phyloP scores from a whole-genome alignment of 1,284 basidiomycete genomes.

The Cryptococcus sp. region DNA sequence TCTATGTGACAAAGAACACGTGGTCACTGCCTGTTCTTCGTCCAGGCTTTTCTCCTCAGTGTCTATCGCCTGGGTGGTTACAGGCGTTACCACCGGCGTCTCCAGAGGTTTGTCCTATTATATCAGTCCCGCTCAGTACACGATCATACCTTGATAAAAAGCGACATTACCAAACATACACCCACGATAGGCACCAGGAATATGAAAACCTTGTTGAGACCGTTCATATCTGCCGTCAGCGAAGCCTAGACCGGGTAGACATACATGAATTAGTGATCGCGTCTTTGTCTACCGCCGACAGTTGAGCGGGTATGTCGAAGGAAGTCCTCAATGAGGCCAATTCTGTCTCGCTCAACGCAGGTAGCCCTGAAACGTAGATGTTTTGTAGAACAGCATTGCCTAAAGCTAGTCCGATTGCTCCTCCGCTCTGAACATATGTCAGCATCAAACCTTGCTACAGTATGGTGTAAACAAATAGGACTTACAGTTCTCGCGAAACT shows the following conservation, averaged over 20 bases:
- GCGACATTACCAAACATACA: slow-evolving; percentile 14
- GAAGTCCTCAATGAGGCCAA: not conserved
- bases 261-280: slow-evolving; percentile 7
- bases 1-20: too few relatives aligned
- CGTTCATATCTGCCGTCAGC: slow-evolving; percentile 14
- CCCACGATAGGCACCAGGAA: slow-evolving; percentile 20
- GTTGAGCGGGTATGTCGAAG: slow-evolving; percentile 7
- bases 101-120: slow-evolving; percentile 12
- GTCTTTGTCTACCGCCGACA: not conserved
- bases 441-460: too few relatives aligned
- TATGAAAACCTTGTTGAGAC: slow-evolving; percentile 22
- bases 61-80: not conserved
- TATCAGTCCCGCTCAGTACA: too few relatives aligned
- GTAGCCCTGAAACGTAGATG: slow-evolving; percentile 14
- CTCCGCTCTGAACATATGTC: slow-evolving; percentile 12
- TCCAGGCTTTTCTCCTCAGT: not conserved
- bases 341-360: slow-evolving; percentile 3
- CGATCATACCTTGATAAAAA: slow-evolving; percentile 16
- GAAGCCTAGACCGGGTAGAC: not conserved
- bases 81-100: not conserved
- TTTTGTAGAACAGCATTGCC: slow-evolving; percentile 22
- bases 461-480: not conserved
- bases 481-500: slow-evolving; percentile 20
- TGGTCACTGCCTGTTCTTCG: not conserved
- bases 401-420: slow-evolving; percentile 23